These are phyloP conservation scores for Talaromyces sp. DNA, from an alignment of 2,329 filamentous ascomycete species.

Conservation along the genomic window DNA sequence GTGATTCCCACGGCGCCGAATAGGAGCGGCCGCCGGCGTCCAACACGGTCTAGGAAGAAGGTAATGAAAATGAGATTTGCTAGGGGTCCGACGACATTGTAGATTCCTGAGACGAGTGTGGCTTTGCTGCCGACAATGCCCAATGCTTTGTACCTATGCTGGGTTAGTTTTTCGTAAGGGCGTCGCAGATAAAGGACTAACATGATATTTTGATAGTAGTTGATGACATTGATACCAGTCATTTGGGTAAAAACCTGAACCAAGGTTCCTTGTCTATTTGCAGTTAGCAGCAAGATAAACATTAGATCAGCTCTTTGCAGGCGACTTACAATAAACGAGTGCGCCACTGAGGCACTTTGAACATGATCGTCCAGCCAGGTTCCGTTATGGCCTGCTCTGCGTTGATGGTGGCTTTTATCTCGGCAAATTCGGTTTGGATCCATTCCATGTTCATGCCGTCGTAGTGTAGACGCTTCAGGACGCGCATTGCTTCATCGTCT, in stretches of 20 bases:
- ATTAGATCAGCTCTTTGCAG: not conserved
- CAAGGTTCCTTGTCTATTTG: constrained; percentile 48
- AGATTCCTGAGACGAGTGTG: constrained; percentile 55
- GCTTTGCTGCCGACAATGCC: constrained; percentile 52
- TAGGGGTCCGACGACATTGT: constrained; percentile 53
- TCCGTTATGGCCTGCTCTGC: constrained; percentile 53
- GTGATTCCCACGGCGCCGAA: constrained; percentile 52
- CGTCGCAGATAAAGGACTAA: not conserved
- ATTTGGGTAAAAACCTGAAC: constrained; percentile 63
- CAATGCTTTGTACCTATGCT: constrained; percentile 32
- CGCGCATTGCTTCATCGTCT: constrained; percentile 44
- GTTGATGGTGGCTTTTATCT: constrained; percentile 46
- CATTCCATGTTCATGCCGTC: constrained; percentile 5
- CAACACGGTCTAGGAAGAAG: constrained; percentile 52
- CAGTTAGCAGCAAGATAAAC: not conserved
- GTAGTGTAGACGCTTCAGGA: constrained; percentile 31
- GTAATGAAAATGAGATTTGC: constrained; percentile 47
- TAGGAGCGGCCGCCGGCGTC: constrained; percentile 49
- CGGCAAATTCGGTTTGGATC: constrained; percentile 13
- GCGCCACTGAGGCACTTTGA: constrained; percentile 46
- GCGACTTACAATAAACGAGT: constrained; percentile 48
- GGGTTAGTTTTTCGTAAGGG: not conserved
- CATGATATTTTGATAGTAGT: constrained; percentile 38
- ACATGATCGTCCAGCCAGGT: constrained; percentile 33
- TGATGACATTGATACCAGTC: constrained; percentile 39